Evolutionary conservation across 768 basidiomycete species (phyloP).

Genomic region (Pholiota molesta): DNA sequence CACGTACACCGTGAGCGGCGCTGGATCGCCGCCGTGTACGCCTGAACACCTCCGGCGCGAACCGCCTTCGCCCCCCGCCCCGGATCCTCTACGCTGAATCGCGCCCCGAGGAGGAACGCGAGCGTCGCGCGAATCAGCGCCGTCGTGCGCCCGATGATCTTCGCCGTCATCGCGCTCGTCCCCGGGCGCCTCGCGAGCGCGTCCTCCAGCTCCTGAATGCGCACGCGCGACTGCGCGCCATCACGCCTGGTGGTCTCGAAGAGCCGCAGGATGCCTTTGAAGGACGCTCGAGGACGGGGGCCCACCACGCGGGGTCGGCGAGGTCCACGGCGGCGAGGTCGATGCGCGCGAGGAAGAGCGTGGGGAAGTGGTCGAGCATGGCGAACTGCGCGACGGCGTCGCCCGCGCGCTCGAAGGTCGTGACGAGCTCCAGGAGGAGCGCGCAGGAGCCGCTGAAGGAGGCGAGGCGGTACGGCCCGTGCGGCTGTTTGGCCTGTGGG

Average conservation of each 20-base stretch:
- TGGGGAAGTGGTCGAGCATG: slow-evolving; percentile 9
- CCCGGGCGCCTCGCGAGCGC: background rate
- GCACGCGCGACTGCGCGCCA: background rate
- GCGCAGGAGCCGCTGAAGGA: slow-evolving; percentile 1
- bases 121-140: background rate
- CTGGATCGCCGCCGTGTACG: background rate
- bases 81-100: background rate
- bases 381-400: background rate
- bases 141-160: background rate
- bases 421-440: background rate
- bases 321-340: background rate
- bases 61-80: background rate
- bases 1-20: slow-evolving; percentile 1
- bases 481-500: background rate
- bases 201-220: background rate
- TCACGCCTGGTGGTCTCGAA: background rate
- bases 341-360: background rate
- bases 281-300: background rate
- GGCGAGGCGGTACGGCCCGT: background rate
- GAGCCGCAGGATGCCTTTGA: background rate
- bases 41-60: background rate
- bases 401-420: background rate
- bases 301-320: slow-evolving; percentile 1
- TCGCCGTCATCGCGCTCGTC: background rate
- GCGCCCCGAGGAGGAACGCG: background rate